Conservation (phyloP, 495 filamentous ascomycete species). For the Podospora anserina region DNA sequence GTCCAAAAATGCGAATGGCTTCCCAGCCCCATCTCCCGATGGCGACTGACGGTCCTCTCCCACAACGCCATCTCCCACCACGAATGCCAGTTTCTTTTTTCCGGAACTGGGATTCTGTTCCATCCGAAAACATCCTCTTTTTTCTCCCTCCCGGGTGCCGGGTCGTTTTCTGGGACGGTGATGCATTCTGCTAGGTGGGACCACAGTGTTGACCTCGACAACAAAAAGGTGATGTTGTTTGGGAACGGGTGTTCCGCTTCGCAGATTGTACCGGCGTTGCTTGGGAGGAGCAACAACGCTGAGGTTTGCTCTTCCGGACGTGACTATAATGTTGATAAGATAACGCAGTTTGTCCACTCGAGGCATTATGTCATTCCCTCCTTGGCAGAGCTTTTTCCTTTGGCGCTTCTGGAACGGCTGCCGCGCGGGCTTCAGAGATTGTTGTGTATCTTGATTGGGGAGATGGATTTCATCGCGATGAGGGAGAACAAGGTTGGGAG, state of each 20-base stretch:
- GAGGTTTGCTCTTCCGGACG: not conserved
- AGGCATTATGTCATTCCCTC: not conserved
- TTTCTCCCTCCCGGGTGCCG: conserved; percentile 50
- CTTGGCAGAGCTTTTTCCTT: not conserved
- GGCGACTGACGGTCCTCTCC: not conserved
- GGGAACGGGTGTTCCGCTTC: conserved; percentile 59
- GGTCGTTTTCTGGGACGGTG: conserved; percentile 52
- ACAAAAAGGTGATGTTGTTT: conserved; percentile 58
- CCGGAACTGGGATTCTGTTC: conserved; percentile 49
- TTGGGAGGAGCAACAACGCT: not conserved
- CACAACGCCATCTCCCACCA: conserved; percentile 4
- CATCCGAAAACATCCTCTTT: conserved; percentile 25
- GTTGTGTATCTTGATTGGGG: not conserved
- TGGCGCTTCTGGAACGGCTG: not conserved
- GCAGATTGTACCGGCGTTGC: conserved; percentile 42
- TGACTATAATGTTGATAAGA: not conserved
- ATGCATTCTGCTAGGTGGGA: conserved; percentile 60
- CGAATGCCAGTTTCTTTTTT: conserved; percentile 42
- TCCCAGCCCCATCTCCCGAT: not conserved
- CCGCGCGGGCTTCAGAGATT: not conserved
- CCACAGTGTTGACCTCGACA: conserved; percentile 38
- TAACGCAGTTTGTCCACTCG: not conserved
- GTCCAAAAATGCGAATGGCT: not conserved
- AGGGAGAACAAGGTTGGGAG: not conserved
- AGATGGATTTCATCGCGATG: not conserved